Evolutionary conservation across 441 rosid genomes (phyloP).

Genomic region (Adansonia madagascariensis): DNA sequence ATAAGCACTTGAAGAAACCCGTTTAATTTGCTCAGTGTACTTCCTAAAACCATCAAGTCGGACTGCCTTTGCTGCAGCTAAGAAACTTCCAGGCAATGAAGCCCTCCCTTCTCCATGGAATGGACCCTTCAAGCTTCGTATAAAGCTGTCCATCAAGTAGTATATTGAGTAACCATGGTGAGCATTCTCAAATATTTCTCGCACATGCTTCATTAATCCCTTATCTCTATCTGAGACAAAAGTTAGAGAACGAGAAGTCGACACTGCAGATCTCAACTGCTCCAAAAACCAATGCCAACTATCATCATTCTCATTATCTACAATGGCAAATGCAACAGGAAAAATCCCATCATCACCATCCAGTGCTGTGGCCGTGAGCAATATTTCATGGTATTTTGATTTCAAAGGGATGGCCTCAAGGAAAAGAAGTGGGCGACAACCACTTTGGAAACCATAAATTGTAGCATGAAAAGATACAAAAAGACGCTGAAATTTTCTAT

Average conservation of each 20-base stretch:
- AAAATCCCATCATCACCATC: conserved; percentile 82
- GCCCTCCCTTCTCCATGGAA: conserved; percentile 81
- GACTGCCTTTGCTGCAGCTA: conserved; percentile 79
- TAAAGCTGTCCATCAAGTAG: conserved; percentile 75
- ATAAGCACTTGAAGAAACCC: conserved; percentile 64
- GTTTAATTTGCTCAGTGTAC: conserved; percentile 63
- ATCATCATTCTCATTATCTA: conserved; percentile 71
- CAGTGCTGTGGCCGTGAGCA: conserved; percentile 79
- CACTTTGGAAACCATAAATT: conserved; percentile 67
- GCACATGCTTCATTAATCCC: conserved; percentile 57
- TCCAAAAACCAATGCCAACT: conserved; percentile 87
- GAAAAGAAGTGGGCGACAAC: conserved; percentile 86
- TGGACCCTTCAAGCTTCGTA: conserved; percentile 79
- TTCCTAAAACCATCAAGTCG: conserved; percentile 59
- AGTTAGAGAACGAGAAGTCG: conserved; percentile 59
- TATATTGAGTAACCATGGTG: conserved; percentile 75
- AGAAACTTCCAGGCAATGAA: conserved; percentile 57
- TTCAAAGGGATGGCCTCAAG: conserved; percentile 71
- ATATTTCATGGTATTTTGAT: conserved; percentile 79
- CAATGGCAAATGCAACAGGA: conserved; percentile 80
- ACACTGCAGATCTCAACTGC: conserved; percentile 62
- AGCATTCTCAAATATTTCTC: conserved; percentile 68
- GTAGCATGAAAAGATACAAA: conserved; percentile 72
- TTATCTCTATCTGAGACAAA: conserved; percentile 81
- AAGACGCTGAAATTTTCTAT: conserved; percentile 69